Evolutionary conservation across 2,329 filamentous ascomycete species (phyloP), one percentile per base, ranked within the genome.

Genomic region (Colletotrichum truncatum): DNA sequence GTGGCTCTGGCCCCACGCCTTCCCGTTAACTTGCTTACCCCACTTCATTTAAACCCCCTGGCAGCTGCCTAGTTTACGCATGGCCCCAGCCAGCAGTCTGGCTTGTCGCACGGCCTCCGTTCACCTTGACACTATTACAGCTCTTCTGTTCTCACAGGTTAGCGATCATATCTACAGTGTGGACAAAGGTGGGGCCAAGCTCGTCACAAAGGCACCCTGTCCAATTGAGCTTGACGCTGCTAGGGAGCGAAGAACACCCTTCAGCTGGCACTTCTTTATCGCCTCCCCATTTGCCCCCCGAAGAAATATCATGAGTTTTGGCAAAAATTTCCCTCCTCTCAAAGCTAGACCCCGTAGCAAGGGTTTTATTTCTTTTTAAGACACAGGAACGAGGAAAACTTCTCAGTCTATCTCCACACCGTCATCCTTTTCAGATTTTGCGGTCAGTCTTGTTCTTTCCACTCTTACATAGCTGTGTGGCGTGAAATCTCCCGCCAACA

Each of bases 11-110:
- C 57, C 62, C 62, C 62, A 62, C 62, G 32, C 26, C 38, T 65
- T 63, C 60, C 53, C 53, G 48, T 28, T 23, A n/a, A 51, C 45
- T 45, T 51, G 16, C 14, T 30, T 30, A 46, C 16, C 36, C 58
- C 49, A 34, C 63, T 46, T 63, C 63, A 66, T 56, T 63, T 66
- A 63, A 66, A 55, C 28, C 49, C 62, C 62, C 58, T 63, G 38
- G 23, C 46, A 39, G 56, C 56, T 61, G 49, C 61, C 54, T 61
- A 32, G 23, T 12, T 23, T 18, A 53, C 53, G 36, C n/a, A 25
- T 26, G 4, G n/a, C 14, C 16, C 21, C 7, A 23, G 11, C 23
- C 12, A 10, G 11, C 12, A 54, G 23, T 23, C 6, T 12, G 26
- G 5, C 28, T 16, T 6, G 18, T 51, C 41, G n/a, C 58, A 66